phyloP scores from a whole-genome alignment of 2,329 filamentous ascomycete genomes.

The Talaromyces atroroseus region DNA sequence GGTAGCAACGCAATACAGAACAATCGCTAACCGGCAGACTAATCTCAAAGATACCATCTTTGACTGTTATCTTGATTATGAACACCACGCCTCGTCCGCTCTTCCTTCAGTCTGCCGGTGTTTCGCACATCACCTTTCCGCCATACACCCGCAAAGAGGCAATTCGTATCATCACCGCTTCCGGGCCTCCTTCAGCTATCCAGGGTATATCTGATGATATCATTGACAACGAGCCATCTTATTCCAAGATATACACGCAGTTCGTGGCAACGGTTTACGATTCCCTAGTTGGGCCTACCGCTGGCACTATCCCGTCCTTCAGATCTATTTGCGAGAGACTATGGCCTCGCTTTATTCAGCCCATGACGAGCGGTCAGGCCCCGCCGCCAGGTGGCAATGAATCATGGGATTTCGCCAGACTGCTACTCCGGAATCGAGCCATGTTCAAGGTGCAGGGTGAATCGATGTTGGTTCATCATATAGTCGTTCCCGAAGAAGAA shows the following conservation, averaged over 20 bases:
- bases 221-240: neutral
- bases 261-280: constrained; percentile 86
- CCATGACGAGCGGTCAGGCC: constrained; percentile 63
- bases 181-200: constrained; percentile 22
- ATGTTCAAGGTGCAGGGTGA: constrained; percentile 45
- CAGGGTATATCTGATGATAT: neutral
- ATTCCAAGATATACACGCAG: constrained; percentile 48
- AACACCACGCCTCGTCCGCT: constrained; percentile 61
- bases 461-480: constrained; percentile 37
- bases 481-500: constrained; percentile 31
- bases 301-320: constrained; percentile 71
- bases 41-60: constrained; percentile 69
- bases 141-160: constrained; percentile 78
- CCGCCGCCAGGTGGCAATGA: constrained; percentile 41
- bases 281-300: constrained; percentile 71
- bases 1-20: constrained; percentile 5
- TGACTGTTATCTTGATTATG: constrained; percentile 72
- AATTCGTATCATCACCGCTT: constrained; percentile 65
- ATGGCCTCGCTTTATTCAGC: constrained; percentile 80
- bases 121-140: constrained; percentile 75
- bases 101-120: constrained; percentile 63
- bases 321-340: constrained; percentile 64
- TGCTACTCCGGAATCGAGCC: constrained; percentile 56
- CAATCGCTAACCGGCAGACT: constrained; percentile 9
- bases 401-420: constrained; percentile 74